Base-by-base conservation (phyloP, 192 early-diverging fungal genomes). In the Podila minutissima region DNA sequence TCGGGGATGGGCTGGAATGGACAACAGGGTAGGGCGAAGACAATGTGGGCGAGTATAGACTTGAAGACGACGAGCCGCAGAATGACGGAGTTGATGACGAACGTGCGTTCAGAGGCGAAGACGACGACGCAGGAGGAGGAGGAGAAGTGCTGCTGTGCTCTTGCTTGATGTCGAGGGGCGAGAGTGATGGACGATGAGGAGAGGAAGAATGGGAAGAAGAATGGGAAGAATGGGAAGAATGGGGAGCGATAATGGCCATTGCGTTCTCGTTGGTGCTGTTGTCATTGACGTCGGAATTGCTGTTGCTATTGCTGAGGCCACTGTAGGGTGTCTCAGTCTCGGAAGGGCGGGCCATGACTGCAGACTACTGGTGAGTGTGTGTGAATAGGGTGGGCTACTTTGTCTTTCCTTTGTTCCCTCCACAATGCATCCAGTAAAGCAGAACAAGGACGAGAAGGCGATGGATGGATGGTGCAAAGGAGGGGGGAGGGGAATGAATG, bases 21-120 rank as follows among this genome's bases (percentile, higher is more conserved):
- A 78, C 75, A 28, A 78, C 24, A 12, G 75, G 75, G 26, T 78
- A 78, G 8, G 75, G 75, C 1, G 64, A 65, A 24, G 32, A n/a
- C 15, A 41, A 46, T 19, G 64, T 4, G 38, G 75, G 59, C 5
- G 68, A 71, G 64, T 71, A 71, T 9, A 53, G 50, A 22, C 41
- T 62, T 2, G 70, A 63, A 0, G 70, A 22, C 5, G 62, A 72
- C 17, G 70, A 55, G 50, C 32, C n/a, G 2, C 50, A 69, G 20
- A 67, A 50, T 5, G 65, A 53, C 24, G 65, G 46, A 1, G 55
- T 59, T 19, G 59, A 38, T 59, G 62, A 29, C 19, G 28, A n/a
- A 22, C 20, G 65, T n/a, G 65, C 31, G 35, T 8, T 26, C 31
- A 64, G 64, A 46, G 26, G 22, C 13, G 15, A 28, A 28, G 15